phyloP scores from a whole-genome alignment of 495 filamentous ascomycete species.

The Penicillium nucicola region DNA sequence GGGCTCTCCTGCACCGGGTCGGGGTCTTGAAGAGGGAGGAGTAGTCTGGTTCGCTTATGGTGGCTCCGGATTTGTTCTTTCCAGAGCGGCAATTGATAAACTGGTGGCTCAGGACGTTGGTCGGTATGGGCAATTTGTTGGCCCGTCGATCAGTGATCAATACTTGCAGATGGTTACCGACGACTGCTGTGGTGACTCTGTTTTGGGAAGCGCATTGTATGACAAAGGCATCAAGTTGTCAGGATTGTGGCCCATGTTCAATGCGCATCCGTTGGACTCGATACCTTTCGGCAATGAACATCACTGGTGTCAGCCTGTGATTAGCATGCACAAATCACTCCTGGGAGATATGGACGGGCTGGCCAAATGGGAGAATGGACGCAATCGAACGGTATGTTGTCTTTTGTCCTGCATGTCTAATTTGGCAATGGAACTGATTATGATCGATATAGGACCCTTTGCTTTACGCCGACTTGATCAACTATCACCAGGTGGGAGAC shows the following conservation, averaged over 20 bases:
- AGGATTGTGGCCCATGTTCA: conserved; percentile 55
- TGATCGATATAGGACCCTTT: conserved; percentile 13
- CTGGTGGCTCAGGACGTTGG: conserved; percentile 21
- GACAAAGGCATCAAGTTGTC: conserved; percentile 41
- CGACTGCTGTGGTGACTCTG: conserved; percentile 54
- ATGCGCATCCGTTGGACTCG: conserved; percentile 34
- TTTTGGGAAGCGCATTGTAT: conserved; percentile 46
- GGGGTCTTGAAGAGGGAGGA: conserved; percentile 29
- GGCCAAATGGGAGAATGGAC: conserved; percentile 22
- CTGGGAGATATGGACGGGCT: conserved; percentile 23
- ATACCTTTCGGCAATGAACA: conserved; percentile 32
- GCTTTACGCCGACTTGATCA: conserved; percentile 29
- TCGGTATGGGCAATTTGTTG: conserved; percentile 12
- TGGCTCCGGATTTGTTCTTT: conserved; percentile 52
- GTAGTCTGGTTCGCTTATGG: conserved; percentile 50
- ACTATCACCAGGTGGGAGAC: conserved; percentile 20
- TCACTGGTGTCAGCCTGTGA: conserved; percentile 51
- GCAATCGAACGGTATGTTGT: conserved; percentile 20
- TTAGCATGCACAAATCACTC: conserved; percentile 50
- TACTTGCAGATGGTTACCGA: conserved; percentile 32
- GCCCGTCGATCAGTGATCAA: conserved; percentile 24
- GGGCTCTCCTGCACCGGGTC: conserved; percentile 41
- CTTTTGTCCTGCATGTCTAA: not conserved
- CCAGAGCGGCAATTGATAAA: conserved; percentile 43
- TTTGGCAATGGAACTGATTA: not conserved